phyloP scores from a whole-genome alignment of 208 protist genomes.

The Acanthamoeba royreba region DNA sequence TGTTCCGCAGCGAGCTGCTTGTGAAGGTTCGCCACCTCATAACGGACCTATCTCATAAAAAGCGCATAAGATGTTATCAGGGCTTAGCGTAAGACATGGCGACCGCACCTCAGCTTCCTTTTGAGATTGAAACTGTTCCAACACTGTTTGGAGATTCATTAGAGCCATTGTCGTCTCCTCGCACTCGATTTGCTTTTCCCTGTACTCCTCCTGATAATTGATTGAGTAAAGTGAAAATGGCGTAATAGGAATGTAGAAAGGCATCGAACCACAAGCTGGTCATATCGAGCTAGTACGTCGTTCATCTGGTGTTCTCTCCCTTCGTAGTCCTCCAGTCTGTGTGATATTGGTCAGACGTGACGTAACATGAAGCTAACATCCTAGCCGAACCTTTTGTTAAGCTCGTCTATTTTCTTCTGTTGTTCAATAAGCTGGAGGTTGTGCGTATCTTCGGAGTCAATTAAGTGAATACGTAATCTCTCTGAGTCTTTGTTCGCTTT shows the following conservation, averaged over 20 bases:
- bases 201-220: neutral
- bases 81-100: too few relatives aligned
- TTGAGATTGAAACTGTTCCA: neutral
- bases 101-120: neutral
- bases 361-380: neutral
- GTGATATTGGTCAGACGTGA: neutral
- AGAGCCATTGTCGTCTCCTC: neutral
- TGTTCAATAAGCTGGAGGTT: neutral
- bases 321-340: neutral
- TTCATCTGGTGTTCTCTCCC: neutral
- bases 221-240: too few relatives aligned
- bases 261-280: neutral
- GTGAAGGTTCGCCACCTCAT: neutral
- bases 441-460: neutral
- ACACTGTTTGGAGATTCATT: neutral
- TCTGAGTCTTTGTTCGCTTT: neutral
- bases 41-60: neutral
- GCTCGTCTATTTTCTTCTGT: neutral
- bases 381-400: neutral
- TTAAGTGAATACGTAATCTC: neutral
- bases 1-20: neutral
- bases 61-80: too few relatives aligned
- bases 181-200: neutral
- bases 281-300: neutral
- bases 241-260: too few relatives aligned